Base-by-base conservation (phyloP, 2,329 filamentous ascomycete species). In the Pochonia chlamydosporia region DNA sequence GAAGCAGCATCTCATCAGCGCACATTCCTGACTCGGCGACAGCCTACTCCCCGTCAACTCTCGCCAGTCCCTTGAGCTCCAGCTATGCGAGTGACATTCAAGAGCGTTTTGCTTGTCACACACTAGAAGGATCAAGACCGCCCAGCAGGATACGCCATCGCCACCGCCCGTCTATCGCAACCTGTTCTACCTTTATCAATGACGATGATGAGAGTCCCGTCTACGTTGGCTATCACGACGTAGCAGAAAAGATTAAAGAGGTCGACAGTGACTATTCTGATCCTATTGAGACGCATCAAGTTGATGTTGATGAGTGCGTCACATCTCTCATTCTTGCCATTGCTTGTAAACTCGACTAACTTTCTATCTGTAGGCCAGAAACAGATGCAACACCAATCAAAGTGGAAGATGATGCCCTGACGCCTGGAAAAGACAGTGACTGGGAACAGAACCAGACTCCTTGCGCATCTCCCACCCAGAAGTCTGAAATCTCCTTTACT, bases 21-120 rank as follows among this genome's bases (percentile, higher is more conserved):
- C 62, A 65, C 31, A 48, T 67, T 3, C 64, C 63, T 1, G 67
- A 70, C 48, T 68, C 67, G 5, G 67, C 65, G 4, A 70, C 67
- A 1, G 64, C 62, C 0, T 65, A 59, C 33, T 70, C 67, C 1
- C 53, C 60, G 3, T 66, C 64, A 3, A 65, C 62, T 0, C 53
- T 67, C 18, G 63, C 63, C 2, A 67, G 63, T 20, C 65, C 65
- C 6, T 58, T 66, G 42, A 68, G 64, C 46, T 66, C 63, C 1
- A 61, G 58, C 6, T 65, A 66, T 48, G 58, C 63, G 30, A 63
- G 60, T 45, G 63, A 65, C 3, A 55, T 65, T 18, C 58, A 62
- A 25, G 63, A 67, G 30, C 53, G 59, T 16, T 61, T 65, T 33
- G 62, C 62, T 3, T 53, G 51, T 3, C 47, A 61, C 16, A 53